Evolutionary conservation across 164 flowering plant species (phyloP).

Genomic region (Vitis amurensis): DNA sequence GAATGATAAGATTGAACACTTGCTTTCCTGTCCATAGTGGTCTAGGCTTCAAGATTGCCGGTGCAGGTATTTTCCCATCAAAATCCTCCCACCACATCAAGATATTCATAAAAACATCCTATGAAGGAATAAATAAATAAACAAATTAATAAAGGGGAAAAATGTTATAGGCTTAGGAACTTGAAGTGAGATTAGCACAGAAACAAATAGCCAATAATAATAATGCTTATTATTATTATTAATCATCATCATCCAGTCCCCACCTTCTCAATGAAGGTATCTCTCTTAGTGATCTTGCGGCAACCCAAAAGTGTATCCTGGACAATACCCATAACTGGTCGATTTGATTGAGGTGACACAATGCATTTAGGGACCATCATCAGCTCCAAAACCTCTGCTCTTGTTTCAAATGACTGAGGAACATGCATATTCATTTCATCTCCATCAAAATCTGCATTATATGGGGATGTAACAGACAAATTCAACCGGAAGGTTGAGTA

Average conservation of each 20-base stretch:
- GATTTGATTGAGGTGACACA: constrained; percentile 93
- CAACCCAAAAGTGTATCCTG: constrained; percentile 98
- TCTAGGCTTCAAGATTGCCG: constrained; percentile 89
- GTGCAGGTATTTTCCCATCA: constrained; percentile 97
- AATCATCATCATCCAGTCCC: neutral
- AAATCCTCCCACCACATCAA: constrained; percentile 99
- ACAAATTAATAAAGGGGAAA: too few relatives aligned
- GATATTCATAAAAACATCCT: constrained; percentile 98
- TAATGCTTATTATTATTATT: too few relatives aligned
- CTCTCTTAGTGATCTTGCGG: constrained; percentile 95
- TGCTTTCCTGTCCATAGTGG: constrained; percentile 99
- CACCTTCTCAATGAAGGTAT: constrained; percentile 96
- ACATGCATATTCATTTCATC: constrained; percentile 99
- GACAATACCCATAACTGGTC: constrained; percentile 99
- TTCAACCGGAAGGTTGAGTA: constrained; percentile 95
- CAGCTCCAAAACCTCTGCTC: constrained; percentile 96
- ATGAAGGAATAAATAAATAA: constrained; percentile 13
- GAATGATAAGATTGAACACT: constrained; percentile 95
- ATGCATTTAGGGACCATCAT: constrained; percentile 99
- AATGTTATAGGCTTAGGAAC: too few relatives aligned
- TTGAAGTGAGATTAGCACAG: too few relatives aligned
- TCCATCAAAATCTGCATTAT: constrained; percentile 99
- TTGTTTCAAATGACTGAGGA: constrained; percentile 98
- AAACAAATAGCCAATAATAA: too few relatives aligned
- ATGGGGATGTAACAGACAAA: constrained; percentile 95